These are phyloP conservation scores for Penicillium crustosum DNA, from an alignment of 2,329 filamentous ascomycete species.

Conservation along the genomic window DNA sequence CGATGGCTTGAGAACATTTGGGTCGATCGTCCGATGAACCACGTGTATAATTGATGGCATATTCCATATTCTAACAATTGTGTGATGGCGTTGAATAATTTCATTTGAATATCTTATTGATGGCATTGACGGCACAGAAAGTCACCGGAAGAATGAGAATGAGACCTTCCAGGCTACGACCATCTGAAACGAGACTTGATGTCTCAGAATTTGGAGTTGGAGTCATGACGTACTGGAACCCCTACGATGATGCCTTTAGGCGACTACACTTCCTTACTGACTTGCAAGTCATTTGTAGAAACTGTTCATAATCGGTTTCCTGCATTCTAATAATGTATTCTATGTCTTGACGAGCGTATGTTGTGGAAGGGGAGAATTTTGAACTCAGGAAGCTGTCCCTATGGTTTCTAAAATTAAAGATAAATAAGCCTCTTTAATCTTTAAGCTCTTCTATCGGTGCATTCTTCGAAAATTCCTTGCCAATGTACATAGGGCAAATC, in stretches of 20 bases:
- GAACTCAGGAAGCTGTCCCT: rapidly evolving
- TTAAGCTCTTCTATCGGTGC: not conserved
- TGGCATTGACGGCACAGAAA: not conserved
- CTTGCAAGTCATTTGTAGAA: not conserved
- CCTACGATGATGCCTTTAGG: conserved; percentile 1
- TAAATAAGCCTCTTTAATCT: not conserved
- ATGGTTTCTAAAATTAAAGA: not conserved
- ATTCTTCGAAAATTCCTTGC: not conserved
- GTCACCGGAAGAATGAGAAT: not conserved
- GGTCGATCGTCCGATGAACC: not conserved
- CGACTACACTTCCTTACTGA: conserved; percentile 1
- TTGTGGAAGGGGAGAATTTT: not conserved
- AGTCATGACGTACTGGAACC: conserved; percentile 17
- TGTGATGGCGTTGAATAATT: not conserved
- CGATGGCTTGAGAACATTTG: not conserved
- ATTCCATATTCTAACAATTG: not conserved
- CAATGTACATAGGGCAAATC: not conserved
- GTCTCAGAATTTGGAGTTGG: not conserved
- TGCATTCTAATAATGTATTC: not conserved
- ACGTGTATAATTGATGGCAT: not conserved
- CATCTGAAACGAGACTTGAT: not conserved
- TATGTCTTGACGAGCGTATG: not conserved
- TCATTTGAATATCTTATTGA: not conserved
- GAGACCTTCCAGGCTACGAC: not conserved
- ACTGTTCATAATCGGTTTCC: not conserved